Percentiles rank a stretch among this genome's conserved stretches.
Evolutionary conservation across 176 grass and related monocot genomes (phyloP).

Genomic region (sorghum (Sorghum bicolor)): DNA sequence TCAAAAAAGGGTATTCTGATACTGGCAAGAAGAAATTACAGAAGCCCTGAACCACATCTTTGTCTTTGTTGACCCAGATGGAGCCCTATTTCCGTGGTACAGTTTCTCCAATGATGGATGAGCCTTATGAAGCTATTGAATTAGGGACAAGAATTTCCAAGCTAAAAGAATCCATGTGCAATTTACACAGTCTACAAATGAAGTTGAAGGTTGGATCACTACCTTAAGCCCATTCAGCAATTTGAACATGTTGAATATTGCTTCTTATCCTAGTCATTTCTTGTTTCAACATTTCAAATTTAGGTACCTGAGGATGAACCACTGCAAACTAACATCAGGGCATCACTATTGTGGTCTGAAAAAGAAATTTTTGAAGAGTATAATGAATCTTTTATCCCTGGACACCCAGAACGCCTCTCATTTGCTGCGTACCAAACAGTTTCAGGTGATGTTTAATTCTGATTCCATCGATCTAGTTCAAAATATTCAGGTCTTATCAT

Average conservation of each 20-base stretch:
- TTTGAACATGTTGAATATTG: conserved; percentile 12
- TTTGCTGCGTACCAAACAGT: conserved; percentile 82
- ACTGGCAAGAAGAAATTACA: not conserved
- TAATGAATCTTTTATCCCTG: conserved; percentile 66
- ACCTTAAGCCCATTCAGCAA: not conserved
- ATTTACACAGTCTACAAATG: conserved; percentile 83
- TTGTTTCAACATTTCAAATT: conserved; percentile 22
- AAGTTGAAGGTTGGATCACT: conserved; percentile 64
- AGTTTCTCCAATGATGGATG: conserved; percentile 69
- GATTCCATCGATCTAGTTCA: not conserved
- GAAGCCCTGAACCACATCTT: not conserved
- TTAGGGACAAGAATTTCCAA: conserved; percentile 58
- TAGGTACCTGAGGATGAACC: conserved; percentile 77
- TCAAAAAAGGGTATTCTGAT: not conserved
- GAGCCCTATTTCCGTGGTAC: conserved; percentile 80
- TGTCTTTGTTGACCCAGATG: conserved; percentile 74
- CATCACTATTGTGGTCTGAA: conserved; percentile 80
- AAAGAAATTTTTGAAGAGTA: conserved; percentile 47
- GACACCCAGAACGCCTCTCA: conserved; percentile 63
- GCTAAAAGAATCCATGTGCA: conserved; percentile 66
- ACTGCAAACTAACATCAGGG: conserved; percentile 83
- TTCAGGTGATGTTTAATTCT: conserved; percentile 55
- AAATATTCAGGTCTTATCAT: not conserved
- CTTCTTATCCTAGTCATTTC: conserved; percentile 1
- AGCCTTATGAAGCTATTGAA: conserved; percentile 34